phyloP scores from a whole-genome alignment of 2,329 filamentous ascomycete species.

The Pestalotiopsis sp. region DNA sequence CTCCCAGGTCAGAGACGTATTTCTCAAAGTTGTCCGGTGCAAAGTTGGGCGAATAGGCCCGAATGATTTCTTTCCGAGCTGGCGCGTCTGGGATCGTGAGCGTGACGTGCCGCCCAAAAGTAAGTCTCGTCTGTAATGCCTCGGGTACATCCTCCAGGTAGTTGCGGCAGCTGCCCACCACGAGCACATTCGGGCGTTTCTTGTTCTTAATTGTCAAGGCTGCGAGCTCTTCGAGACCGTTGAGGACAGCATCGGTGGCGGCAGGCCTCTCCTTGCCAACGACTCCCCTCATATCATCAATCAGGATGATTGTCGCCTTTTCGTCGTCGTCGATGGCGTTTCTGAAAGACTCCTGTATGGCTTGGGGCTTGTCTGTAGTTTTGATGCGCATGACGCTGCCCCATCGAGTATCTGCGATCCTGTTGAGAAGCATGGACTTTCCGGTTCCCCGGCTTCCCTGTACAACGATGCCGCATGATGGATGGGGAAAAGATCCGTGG shows the following conservation, averaged over 20 bases:
- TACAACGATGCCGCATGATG: conserved; percentile 66
- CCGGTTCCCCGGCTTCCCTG: conserved; percentile 85
- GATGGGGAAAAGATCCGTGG: conserved; percentile 34
- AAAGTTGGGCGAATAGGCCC: conserved; percentile 54
- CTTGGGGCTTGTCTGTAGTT: conserved; percentile 55
- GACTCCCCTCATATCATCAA: conserved; percentile 77
- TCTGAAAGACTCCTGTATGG: conserved; percentile 69
- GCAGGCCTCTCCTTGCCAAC: conserved; percentile 59
- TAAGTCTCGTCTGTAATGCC: conserved; percentile 64
- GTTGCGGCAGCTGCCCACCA: conserved; percentile 74
- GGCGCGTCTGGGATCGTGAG: conserved; percentile 75
- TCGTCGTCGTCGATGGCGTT: conserved; percentile 67
- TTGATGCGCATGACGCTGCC: conserved; percentile 66
- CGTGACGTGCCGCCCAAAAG: conserved; percentile 69
- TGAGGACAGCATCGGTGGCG: conserved; percentile 52
- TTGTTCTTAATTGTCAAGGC: conserved; percentile 37
- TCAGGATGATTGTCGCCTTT: conserved; percentile 72
- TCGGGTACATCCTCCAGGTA: conserved; percentile 73
- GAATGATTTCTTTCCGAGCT: conserved; percentile 75
- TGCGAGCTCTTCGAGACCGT: conserved; percentile 59
- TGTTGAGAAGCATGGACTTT: conserved; percentile 74
- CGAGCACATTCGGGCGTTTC: conserved; percentile 61
- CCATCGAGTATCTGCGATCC: conserved; percentile 71
- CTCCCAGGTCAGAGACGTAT: conserved; percentile 63
- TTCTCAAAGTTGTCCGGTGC: conserved; percentile 50